Base-by-base conservation (phyloP, 83 land plant species). In the Thuja plicata region DNA sequence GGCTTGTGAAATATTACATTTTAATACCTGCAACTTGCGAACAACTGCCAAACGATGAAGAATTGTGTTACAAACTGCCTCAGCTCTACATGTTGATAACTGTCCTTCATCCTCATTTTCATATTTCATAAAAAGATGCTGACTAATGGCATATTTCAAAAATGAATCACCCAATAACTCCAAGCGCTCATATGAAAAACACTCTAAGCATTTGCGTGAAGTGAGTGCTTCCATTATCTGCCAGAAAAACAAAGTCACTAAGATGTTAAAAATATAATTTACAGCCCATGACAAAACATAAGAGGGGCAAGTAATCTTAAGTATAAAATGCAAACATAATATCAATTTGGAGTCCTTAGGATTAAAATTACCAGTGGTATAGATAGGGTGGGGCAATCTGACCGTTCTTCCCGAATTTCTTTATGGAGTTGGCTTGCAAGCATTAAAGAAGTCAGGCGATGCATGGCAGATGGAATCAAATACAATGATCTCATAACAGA, bases 151-250 rank as follows among this genome's bases (percentile, higher is more conserved):
- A 92, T 98, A 98, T 88, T 98, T 98, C 38, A 97, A 84, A 50
- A 97, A 95, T 11, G 99, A 98, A 90, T 98, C 99, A 16, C 99
- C 99, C 52, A 98, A 90, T 79, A 98, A 89, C 88, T 98, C 98
- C 52, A 97, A 89, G 12, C 96, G 95, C 89, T 98, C 99, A 90
- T 95, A 91, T 12, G 97, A 96, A 88, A 97, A 97, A 41, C 89
- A 90, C 79, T 98, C 99, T 84, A 92, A 92, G 85, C 98, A 95
- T 89, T 98, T 91, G 34, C 88, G 87, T 73, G 96, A 94, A 90
- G 99, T 97, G 52, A 97, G 91, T 40, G 99, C 98, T 93, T 98
- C 96, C 87, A 98, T 88, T 86, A 98, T 94, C 99, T 98, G 87
- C 35, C 82, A 87, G 43, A 77, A 27, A 50, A 52, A 76, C 0